These are phyloP conservation scores for Cicer pinnatifidum DNA, from an alignment of 306 rosid species.

Conservation along the genomic window DNA sequence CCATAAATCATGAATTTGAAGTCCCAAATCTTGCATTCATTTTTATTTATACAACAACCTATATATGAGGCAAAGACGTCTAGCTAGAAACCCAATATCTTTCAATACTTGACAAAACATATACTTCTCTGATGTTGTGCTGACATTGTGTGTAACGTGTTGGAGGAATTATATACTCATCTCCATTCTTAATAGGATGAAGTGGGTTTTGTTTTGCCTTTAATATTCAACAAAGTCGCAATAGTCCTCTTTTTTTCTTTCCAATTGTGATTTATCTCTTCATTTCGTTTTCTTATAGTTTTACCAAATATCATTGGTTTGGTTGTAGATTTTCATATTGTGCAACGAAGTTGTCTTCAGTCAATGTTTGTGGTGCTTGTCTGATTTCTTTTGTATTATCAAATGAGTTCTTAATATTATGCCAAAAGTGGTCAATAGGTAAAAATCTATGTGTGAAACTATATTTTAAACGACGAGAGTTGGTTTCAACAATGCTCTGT, in stretches of 20 bases:
- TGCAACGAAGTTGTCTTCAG: background rate
- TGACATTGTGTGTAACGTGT: conserved; percentile 24
- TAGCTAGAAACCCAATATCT: background rate
- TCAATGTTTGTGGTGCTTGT: no score
- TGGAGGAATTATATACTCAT: background rate
- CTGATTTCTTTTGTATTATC: background rate
- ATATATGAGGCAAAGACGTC: conserved; percentile 4
- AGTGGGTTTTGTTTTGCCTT: conserved; percentile 9
- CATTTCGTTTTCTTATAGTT: background rate
- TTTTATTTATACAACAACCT: background rate
- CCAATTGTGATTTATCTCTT: conserved; percentile 5
- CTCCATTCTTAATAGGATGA: background rate
- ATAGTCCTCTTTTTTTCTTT: conserved; percentile 18
- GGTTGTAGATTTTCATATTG: background rate
- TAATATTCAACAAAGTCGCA: background rate
- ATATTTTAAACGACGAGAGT: background rate
- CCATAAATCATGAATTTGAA: conserved; percentile 12
- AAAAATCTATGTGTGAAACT: background rate
- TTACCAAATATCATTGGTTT: background rate
- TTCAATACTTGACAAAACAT: background rate
- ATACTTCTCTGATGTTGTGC: background rate
- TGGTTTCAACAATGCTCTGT: background rate
- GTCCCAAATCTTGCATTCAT: conserved; percentile 3
- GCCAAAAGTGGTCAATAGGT: background rate
- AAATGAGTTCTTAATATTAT: background rate